Evolutionary conservation across 2,329 filamentous ascomycete genomes (phyloP), one percentile per base, ranked within the genome.

Genomic region (Zasmidium cellare): DNA sequence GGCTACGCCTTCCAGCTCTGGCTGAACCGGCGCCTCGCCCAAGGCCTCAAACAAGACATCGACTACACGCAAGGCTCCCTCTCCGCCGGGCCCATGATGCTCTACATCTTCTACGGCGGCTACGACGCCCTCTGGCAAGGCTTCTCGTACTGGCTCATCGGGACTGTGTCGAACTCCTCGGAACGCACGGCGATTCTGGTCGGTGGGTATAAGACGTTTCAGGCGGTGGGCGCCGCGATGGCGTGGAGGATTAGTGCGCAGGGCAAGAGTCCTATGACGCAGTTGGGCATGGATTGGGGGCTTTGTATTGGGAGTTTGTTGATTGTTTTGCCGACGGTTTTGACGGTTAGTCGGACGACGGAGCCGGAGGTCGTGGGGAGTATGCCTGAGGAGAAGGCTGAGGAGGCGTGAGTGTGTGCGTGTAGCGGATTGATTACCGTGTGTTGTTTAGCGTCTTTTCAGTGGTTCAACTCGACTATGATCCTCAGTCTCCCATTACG

Each of bases 111-210:
- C 23, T 49, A 23, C 16, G 46, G 22, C 5, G 46, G 20, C 16
- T 49, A 49, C 18, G 46, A 49, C 16, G 22, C 46, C 6, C 46
- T 24, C 46, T 49, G 46, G 46, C 46, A 49, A 20, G 46, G 46
- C 16, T 24, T 14, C 16, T 11, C 9, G 22, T 49, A 49, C 22
- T 49, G 22, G 22, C 20, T 25, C n/a, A 49, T 49, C 16, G 46
- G 46, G 2, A 24, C 46, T 9, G 20, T n/a, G 20, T 18, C 22
- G 16, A 49, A 49, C 46, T 25, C 22, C 3, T 23, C 46, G 9
- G 46, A 49, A 22, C 22, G 46, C 16, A 28, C 46, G 3, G 46
- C 46, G 16, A 28, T 49, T 9, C 22, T 49, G 22, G 19, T 49
- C 22, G 46, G 22, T 18, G 46, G 22, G 9, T 49, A 49, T 20